Evolutionary conservation across 352 stramenopile genomes (phyloP), one percentile per base, ranked within the genome.

Genomic region (Phytophthora chlamydospora): DNA sequence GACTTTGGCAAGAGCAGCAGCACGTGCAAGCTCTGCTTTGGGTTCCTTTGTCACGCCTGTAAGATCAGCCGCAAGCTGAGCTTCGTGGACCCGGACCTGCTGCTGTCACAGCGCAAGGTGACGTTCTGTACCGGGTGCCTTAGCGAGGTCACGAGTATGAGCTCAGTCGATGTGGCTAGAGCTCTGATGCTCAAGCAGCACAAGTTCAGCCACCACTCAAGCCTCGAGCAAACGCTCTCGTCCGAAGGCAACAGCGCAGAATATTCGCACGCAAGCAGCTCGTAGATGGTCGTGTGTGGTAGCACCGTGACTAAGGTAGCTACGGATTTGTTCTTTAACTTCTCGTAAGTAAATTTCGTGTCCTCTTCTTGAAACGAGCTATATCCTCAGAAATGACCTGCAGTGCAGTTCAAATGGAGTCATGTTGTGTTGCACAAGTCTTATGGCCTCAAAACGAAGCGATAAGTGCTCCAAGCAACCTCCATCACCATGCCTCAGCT

Each of bases 61-160:
- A 60, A 50, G 29, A 48, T 72, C n/a, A 43, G 21, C 27, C 48
- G 44, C 0, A 72, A 63, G 36, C 42, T 76, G 52, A 67, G 53
- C 44, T 73, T 76, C 16, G 52, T 67, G 32, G 40, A 62, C 42
- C 54, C 54, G 12, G 54, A 62, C 27, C 8, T 62, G 43, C 19
- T 62, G 16, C 43, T 62, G 14, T 51, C 54, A 6, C 61, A 69
- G 34, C 61, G 61, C 9, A 69, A 69, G 40, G 61, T 69, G 42
- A 64, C 61, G 10, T 69, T 69, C 35, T 69, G 61, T 16, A 50
- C 61, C 16, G 46, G 46, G 13, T 69, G 61, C 40, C 58, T 69
- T 24, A 62, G 38, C 35, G 59, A 42, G 4, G 62, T 66, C 13
- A 63, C 62, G 14, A 70, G 38, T 33, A 32, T 62, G 16, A 75